Base-by-base conservation (phyloP, 108 stramenopile genomes). In the Nannochloropsis salina region DNA sequence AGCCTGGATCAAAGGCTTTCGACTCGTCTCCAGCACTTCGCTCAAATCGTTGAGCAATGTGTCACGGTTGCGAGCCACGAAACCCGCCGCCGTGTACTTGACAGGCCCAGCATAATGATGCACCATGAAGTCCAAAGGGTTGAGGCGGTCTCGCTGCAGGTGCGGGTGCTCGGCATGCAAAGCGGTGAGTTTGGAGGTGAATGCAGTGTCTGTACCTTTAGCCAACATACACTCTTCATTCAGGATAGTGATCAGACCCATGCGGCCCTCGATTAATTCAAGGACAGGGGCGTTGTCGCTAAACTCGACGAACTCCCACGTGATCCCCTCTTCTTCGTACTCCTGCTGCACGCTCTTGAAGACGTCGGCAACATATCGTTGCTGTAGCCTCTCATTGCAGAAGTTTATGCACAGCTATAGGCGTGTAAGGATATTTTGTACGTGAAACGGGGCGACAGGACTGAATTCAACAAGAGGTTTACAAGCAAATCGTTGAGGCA, bases 281-380 rank as follows among this genome's bases (percentile, higher is more conserved):
- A 99, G 87, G 0, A 95, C 94, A 41, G 90, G 91, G 83, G 94
- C 94, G 89, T 95, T 95, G 81, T 95, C 95, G 9, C 93, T 91
- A 90, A 94, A 95, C 80, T 92, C 90, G 42, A 91, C 91, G 61
- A 83, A 94, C 86, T 91, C 94, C 42, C 95, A 87, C 41, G 95
- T 93, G 42, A 99, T 94, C 22, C 96, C 96, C 88, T 97, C 97
- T 8, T 85, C 86, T 83, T 92, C 93, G 89, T 97, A 98, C 88
- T 96, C 89, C 80, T 85, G 81, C 88, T 93, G 92, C 51, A 92
- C 92, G 41, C 44, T 47, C 47, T 85, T 88, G 83, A 93, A 92
- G 18, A 92, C 87, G 74, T 86, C 61, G 44, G 81, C 80, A 80
- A 88, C 91, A 86, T 92, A 93, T 80, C 88, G 88, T 85, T 90